Evolutionary conservation across 768 basidiomycete species (phyloP), one percentile per base, ranked within the genome.

Genomic region (Tephrocybe sp.): DNA sequence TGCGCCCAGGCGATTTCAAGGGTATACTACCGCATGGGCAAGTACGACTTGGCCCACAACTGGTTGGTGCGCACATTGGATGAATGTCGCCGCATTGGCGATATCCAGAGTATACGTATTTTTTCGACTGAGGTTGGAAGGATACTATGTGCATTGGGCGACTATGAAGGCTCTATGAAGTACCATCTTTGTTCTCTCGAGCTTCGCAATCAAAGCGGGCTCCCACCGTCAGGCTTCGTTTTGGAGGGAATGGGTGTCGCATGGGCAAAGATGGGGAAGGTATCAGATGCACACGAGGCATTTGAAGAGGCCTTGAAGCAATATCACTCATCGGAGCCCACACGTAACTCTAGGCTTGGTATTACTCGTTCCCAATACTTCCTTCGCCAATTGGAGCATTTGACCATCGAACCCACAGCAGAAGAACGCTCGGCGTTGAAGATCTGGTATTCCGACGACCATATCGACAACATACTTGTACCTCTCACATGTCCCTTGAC

Each of bases 211-310:
- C 19, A 44, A 5, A 7, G 34, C 18, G 38, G 39, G 7, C 28
- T 40, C 9, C 15, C 37, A 26, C 32, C 45, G 16, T 3, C 19
- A 16, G n/a, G 5, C 4, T 13, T 5, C 5, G 36, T 19, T 27
- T 21, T 53, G 13, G 47, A 53, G 31, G 31, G 38, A 19, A 28
- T 48, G n/a, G 52, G 51, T 2, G 3, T 39, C 6, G 42, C 44
- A 32, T 52, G 28, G 44, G 32, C 38, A 15, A 46, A 46, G 13
- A 19, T 52, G 31, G 19, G 34, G 12, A 40, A 36, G 11, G 15
- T 2, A 1, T 13, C 4, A 5, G 51, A 52, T 30, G 44, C 51
- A 5, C 12, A 18, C 21, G 24, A 26, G n/a, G 45, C 51, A n/a
- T 47, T 52, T 24, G 31, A 52, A 15, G 39, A 41, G 8, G 22